phyloP scores from a whole-genome alignment of 2,329 filamentous ascomycete species.

The Ophiostoma perfectum region DNA sequence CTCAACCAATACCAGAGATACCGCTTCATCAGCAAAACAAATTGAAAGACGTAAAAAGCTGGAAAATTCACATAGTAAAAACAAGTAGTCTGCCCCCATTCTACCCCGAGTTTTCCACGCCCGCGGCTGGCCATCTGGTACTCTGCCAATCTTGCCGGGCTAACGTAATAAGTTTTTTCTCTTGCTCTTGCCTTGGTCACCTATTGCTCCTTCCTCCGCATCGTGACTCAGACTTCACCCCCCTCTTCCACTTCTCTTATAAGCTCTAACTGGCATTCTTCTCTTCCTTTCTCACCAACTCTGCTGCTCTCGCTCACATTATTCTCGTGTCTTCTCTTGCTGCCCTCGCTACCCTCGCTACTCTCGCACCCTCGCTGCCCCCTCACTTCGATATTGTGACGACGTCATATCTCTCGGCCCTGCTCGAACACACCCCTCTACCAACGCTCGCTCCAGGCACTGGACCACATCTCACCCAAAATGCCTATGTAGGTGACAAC shows the following conservation, averaged over 20 bases:
- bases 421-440: not conserved
- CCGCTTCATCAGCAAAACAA: not conserved
- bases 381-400: constrained; percentile 1
- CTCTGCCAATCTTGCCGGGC: constrained; percentile 3
- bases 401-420: not conserved
- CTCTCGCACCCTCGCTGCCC: not conserved
- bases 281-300: not conserved
- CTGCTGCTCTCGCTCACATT: not conserved
- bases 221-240: constrained; percentile 16
- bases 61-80: constrained; percentile 1
- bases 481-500: constrained; percentile 22
- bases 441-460: constrained; percentile 7
- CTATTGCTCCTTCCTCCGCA: constrained; percentile 15
- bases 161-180: constrained; percentile 13
- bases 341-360: not conserved
- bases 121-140: not conserved
- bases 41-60: not conserved
- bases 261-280: not conserved
- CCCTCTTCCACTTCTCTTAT: too few species aligned
- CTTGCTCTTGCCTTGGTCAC: not conserved
- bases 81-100: not conserved
- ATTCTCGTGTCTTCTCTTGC: not conserved
- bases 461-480: constrained; percentile 11
- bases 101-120: not conserved
- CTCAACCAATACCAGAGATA: not conserved